phyloP scores from a whole-genome alignment of 208 protist genomes.

The Wallacemonas sp. region DNA sequence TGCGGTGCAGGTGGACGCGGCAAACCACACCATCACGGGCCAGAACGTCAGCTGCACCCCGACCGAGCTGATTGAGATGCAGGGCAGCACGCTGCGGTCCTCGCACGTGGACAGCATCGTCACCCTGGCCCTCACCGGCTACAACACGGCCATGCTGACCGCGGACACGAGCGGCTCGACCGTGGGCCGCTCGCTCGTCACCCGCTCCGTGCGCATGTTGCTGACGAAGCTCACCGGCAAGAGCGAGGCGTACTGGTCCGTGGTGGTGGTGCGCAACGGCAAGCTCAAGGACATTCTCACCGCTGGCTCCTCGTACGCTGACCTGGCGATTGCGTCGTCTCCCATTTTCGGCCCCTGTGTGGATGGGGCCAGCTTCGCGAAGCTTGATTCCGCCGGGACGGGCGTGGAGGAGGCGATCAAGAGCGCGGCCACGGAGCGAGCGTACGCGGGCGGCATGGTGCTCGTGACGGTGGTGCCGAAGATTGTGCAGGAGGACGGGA shows the following conservation, averaged over 20 bases:
- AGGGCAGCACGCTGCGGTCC: constrained; percentile 32
- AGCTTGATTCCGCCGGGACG: background rate
- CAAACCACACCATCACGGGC: constrained; percentile 7
- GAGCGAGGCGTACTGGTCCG: constrained; percentile 52
- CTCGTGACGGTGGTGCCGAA: constrained; percentile 33
- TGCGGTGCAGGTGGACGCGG: constrained; percentile 18
- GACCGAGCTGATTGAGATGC: constrained; percentile 35
- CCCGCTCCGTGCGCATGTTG: constrained; percentile 31
- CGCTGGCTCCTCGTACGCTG: constrained; percentile 32
- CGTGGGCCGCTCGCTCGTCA: constrained; percentile 39
- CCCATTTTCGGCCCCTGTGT: constrained; percentile 59
- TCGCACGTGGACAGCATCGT: constrained; percentile 33
- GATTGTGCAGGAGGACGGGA: constrained; percentile 32
- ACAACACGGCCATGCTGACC: constrained; percentile 50
- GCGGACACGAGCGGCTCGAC: constrained; percentile 36
- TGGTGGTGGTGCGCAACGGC: constrained; percentile 36
- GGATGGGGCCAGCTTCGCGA: constrained; percentile 30
- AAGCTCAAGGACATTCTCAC: constrained; percentile 56
- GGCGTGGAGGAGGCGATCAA: constrained; percentile 14
- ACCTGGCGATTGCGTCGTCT: constrained; percentile 47
- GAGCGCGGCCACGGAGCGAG: constrained; percentile 33
- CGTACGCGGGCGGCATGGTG: constrained; percentile 28
- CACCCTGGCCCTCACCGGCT: constrained; percentile 34
- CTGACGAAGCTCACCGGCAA: constrained; percentile 9
- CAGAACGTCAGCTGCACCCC: constrained; percentile 15